Base-by-base conservation (phyloP, 768 basidiomycete species). In the Pleurotus salmoneostramineus region DNA sequence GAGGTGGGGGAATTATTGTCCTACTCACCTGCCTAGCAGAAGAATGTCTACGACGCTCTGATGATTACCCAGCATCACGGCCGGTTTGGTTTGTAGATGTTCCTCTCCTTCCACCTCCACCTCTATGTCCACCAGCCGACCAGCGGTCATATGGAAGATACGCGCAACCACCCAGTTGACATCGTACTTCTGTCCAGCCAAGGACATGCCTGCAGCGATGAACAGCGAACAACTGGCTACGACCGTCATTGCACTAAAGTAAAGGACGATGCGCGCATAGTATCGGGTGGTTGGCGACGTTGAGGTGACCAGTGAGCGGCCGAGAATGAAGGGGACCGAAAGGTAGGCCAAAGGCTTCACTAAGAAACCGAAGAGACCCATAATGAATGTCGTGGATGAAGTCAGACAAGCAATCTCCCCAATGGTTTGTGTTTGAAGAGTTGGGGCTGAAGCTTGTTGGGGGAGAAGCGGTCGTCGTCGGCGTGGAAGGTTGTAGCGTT, bases 41-140 rank as follows among this genome's bases (percentile, higher is more conserved):
- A 96, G 69, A 60, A 99, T 82, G 71, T 97, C 94, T 45, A 97
- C 70, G 84, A 94, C 89, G 58, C 89, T 94, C 77, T 98, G 96
- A 69, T 98, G 96, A 68, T 98, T 98, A 10, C 82, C 83, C 67
- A 98, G 82, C 31, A 93, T 70, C 10, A 98, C 82, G 0, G 85
- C 84, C 6, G 94, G 92, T 50, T 77, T 74, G n/a, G 77, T 80
- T 62, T 76, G 71, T 46, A 98, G 74, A 68, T 95, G 75, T 68
- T 98, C 93, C 67, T 84, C 84, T 8, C 94, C 95, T 68, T 98
- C 95, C 35, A 98, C 80, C 58, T 86, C 82, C 64, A 97, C 74
- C 47, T 73, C 69, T 61, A 95, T 71, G 63, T 85, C 88, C 46
- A 96, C 67, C 2, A 84, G 68, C 14, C 80, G 83, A 35, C 83